These are phyloP conservation scores for Phytophthora idaei DNA, from an alignment of 352 stramenopile genomes.

Conservation along the genomic window DNA sequence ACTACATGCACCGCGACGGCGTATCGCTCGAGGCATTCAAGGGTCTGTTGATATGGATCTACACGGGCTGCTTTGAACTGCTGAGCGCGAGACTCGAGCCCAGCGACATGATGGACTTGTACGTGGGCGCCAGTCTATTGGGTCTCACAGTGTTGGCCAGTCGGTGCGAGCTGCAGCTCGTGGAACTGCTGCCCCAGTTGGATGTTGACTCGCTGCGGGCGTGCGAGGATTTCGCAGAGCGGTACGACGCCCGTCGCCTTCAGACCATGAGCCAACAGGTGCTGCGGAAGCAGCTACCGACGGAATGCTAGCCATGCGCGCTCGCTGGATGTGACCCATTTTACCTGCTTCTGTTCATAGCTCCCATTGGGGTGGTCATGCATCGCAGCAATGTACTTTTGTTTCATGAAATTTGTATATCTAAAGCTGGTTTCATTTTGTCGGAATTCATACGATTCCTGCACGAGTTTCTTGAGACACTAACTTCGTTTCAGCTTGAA, in stretches of 20 bases:
- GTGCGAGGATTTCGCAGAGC: conserved; percentile 68
- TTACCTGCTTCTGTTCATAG: neutral
- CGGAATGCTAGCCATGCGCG: conserved; percentile 7
- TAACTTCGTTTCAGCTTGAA: too few relatives aligned
- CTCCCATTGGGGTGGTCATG: neutral
- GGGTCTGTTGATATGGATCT: conserved; percentile 67
- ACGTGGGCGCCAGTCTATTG: conserved; percentile 64
- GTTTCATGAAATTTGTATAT: too few relatives aligned
- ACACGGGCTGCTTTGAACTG: conserved; percentile 64
- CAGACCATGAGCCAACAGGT: conserved; percentile 51
- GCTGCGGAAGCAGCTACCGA: conserved; percentile 28
- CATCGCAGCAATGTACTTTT: conserved; percentile 3
- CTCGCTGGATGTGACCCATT: neutral
- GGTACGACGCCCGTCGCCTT: conserved; percentile 62
- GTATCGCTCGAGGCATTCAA: conserved; percentile 74
- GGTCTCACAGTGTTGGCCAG: conserved; percentile 56
- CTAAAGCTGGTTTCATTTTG: too few relatives aligned
- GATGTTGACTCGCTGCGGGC: conserved; percentile 55
- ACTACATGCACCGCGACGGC: conserved; percentile 77
- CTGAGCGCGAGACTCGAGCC: conserved; percentile 50
- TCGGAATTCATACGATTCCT: too few relatives aligned
- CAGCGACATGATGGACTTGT: conserved; percentile 75
- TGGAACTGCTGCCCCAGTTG: conserved; percentile 53
- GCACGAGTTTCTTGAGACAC: too few relatives aligned
- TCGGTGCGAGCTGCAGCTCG: conserved; percentile 69